Evolutionary conservation across 495 filamentous ascomycete species (phyloP).

Genomic region (Geoglossum glabrum): DNA sequence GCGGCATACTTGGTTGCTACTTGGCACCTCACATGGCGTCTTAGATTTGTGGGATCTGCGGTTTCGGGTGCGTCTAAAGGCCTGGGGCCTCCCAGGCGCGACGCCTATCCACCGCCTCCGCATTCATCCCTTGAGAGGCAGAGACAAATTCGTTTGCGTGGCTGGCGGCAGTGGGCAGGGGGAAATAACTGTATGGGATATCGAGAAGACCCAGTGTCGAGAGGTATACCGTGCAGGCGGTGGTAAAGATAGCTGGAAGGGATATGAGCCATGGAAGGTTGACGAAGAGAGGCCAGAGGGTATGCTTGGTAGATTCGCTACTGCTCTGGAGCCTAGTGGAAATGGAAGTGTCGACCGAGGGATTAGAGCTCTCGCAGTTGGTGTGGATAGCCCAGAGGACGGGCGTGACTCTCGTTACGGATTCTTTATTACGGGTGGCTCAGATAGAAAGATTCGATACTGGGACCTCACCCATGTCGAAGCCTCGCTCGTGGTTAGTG

Average conservation of each 20-base stretch:
- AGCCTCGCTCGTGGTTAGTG: constrained; percentile 56
- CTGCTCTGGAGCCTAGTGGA: constrained; percentile 36
- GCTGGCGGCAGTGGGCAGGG: constrained; percentile 73
- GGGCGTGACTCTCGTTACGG: constrained; percentile 35
- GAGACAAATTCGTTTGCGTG: constrained; percentile 65
- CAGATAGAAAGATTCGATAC: constrained; percentile 78
- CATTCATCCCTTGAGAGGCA: constrained; percentile 56
- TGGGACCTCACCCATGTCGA: constrained; percentile 71
- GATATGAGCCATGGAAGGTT: constrained; percentile 72
- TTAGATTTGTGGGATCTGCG: constrained; percentile 92
- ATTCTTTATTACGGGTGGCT: constrained; percentile 72
- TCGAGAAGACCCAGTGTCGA: constrained; percentile 72
- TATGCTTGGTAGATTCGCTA: constrained; percentile 76
- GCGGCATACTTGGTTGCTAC: constrained; percentile 68
- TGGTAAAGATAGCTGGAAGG: constrained; percentile 33
- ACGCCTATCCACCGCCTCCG: constrained; percentile 61
- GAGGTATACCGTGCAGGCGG: constrained; percentile 62
- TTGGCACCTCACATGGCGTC: constrained; percentile 85
- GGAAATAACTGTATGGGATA: constrained; percentile 92
- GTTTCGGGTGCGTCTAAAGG: constrained; percentile 69
- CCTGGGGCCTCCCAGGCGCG: constrained; percentile 72
- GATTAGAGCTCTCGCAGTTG: constrained; percentile 30
- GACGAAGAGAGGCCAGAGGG: constrained; percentile 78
- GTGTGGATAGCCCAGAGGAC: constrained; percentile 31
- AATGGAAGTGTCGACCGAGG: constrained; percentile 27